phyloP scores from a whole-genome alignment of 768 basidiomycete species.

The Candolleomyces aberdarensis region DNA sequence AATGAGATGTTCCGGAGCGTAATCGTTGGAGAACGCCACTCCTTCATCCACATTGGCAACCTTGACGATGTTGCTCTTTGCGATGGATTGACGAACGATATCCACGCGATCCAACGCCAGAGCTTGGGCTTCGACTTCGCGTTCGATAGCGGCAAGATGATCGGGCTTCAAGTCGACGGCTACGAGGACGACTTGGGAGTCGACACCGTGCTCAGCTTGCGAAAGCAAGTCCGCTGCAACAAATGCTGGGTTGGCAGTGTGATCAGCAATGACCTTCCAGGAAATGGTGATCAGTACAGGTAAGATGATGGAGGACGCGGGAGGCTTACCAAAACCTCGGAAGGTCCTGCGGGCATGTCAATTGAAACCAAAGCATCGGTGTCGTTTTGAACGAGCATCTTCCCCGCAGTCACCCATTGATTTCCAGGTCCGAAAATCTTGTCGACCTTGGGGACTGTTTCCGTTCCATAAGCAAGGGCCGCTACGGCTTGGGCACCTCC shows the following conservation, averaged over 20 bases:
- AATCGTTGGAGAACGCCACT: conserved; percentile 90
- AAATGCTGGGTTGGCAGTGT: conserved; percentile 80
- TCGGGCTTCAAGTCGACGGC: conserved; percentile 64
- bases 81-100: conserved; percentile 85
- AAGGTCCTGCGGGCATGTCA: conserved; percentile 99
- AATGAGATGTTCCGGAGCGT: conserved; percentile 97
- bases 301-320: not conserved
- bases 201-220: conserved; percentile 97
- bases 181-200: conserved; percentile 96
- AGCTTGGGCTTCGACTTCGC: conserved; percentile 85
- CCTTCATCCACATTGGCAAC: conserved; percentile 68
- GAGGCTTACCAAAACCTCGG: conserved; percentile 86
- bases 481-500: conserved; percentile 97
- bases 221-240: conserved; percentile 96
- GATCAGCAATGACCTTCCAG: conserved; percentile 86
- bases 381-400: conserved; percentile 99
- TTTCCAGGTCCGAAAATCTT: conserved; percentile 99
- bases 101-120: conserved; percentile 82
- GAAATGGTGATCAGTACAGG: not conserved
- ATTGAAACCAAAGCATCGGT: conserved; percentile 95
- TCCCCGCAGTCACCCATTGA: conserved; percentile 99
- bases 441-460: conserved; percentile 95
- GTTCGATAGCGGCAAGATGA: conserved; percentile 72
- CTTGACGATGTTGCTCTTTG: conserved; percentile 88
- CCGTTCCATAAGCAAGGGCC: conserved; percentile 94